Evolutionary conservation across 768 basidiomycete genomes (phyloP).

Genomic region (Termitomyces sp.): DNA sequence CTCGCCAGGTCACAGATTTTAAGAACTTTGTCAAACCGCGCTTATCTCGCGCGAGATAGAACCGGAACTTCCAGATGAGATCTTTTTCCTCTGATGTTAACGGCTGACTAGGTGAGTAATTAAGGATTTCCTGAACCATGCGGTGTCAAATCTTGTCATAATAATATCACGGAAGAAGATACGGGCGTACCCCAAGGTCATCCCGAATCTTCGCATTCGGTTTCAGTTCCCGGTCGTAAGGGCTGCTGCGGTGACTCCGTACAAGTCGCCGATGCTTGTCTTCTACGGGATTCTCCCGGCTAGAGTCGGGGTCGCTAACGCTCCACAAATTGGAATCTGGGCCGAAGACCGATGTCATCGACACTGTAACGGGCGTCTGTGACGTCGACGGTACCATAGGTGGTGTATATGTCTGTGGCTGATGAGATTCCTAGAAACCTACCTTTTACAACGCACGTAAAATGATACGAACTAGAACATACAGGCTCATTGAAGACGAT

Average conservation of each 20-base stretch:
- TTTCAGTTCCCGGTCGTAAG: conserved; percentile 92
- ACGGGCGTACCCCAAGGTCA: conserved; percentile 68
- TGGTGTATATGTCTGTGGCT: conserved; percentile 28
- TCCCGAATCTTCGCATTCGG: conserved; percentile 96
- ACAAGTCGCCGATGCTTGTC: conserved; percentile 94
- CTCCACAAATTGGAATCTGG: conserved; percentile 78
- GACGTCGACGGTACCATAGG: conserved; percentile 32
- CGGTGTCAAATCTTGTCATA: background rate
- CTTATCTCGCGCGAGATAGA: conserved; percentile 89
- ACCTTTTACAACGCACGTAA: background rate
- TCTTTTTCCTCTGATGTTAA: conserved; percentile 93
- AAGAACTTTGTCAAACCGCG: conserved; percentile 96
- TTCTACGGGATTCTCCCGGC: conserved; percentile 93
- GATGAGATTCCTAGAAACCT: conserved; percentile 30
- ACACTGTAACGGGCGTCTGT: conserved; percentile 37
- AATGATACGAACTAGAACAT: conserved; percentile 17
- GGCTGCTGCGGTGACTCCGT: conserved; percentile 91
- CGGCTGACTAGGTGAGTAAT: conserved; percentile 83
- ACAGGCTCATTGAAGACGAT: conserved; percentile 92
- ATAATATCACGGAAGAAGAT: background rate
- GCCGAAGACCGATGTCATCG: conserved; percentile 44
- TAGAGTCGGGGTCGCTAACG: conserved; percentile 85
- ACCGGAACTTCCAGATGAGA: conserved; percentile 98
- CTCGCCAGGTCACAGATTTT: conserved; percentile 96
- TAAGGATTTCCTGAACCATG: conserved; percentile 72